Evolutionary conservation across 192 early-diverging fungal species (phyloP).

Genomic region (Rhizophagus prolifer): DNA sequence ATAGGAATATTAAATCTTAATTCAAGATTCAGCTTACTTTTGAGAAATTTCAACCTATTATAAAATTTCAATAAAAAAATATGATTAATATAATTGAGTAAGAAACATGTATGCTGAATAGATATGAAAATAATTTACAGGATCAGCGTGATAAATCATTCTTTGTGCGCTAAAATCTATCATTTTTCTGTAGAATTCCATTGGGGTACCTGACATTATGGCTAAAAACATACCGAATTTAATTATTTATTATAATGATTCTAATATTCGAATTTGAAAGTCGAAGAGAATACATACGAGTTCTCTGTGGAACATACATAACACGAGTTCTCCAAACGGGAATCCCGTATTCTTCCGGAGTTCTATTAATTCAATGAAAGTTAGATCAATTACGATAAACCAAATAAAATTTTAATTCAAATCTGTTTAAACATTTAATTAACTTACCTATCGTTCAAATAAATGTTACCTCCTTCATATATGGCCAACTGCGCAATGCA

Average conservation of each 20-base stretch:
- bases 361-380: slow-evolving; percentile 18
- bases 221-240: slow-evolving; percentile 33
- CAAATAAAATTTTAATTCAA: neutral
- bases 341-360: slow-evolving; percentile 56
- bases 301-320: slow-evolving; percentile 85
- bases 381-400: neutral
- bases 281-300: slow-evolving; percentile 30
- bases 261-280: neutral
- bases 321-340: slow-evolving; percentile 75
- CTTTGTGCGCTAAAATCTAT: slow-evolving; percentile 52
- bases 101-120: neutral
- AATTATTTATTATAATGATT: neutral
- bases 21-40: neutral
- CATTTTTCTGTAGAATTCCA: slow-evolving; percentile 64
- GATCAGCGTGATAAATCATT: slow-evolving; percentile 49
- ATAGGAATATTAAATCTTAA: slow-evolving; percentile 5
- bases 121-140: slow-evolving; percentile 39
- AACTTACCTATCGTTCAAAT: slow-evolving; percentile 50
- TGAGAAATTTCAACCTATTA: slow-evolving; percentile 22
- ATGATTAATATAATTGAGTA: neutral
- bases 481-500: slow-evolving; percentile 73
- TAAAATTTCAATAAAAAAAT: slow-evolving; percentile 5
- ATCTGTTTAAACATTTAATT: neutral
- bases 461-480: slow-evolving; percentile 59
- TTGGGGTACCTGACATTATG: slow-evolving; percentile 68